Conservation (phyloP, 225 moss, liverwort and hornwort species). For the Lunularia cruciata region DNA sequence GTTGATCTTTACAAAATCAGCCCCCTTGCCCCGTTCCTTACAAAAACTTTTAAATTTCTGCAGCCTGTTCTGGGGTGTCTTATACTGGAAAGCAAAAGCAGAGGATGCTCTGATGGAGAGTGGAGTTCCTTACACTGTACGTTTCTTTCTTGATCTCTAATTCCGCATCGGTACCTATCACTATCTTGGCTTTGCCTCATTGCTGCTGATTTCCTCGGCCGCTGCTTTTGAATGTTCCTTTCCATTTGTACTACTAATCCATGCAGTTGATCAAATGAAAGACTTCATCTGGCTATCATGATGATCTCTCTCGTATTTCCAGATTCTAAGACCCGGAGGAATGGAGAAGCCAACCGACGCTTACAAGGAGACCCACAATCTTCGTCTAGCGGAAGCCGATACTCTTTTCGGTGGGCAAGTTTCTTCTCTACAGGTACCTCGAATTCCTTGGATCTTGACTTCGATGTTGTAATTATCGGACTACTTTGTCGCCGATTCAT, state of each 20-base stretch:
- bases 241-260: too few relatives aligned
- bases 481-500: neutral
- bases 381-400: conserved; percentile 61
- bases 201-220: too few relatives aligned
- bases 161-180: too few relatives aligned
- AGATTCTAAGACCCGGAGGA: conserved; percentile 95
- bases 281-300: too few relatives aligned
- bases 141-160: neutral
- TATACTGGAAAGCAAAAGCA: conserved; percentile 89
- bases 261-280: too few relatives aligned
- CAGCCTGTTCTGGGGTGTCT: conserved; percentile 95
- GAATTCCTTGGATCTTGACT: neutral
- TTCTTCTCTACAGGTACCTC: conserved; percentile 71
- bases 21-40: neutral
- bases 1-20: neutral
- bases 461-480: too few relatives aligned
- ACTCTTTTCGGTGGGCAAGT: conserved; percentile 79
- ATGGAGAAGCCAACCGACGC: conserved; percentile 91
- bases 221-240: too few relatives aligned
- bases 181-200: too few relatives aligned
- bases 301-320: conserved; percentile 12
- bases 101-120: conserved; percentile 73
- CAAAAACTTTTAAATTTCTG: neutral
- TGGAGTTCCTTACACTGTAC: conserved; percentile 75
- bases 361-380: conserved; percentile 85